Percentiles rank a stretch among this genome's conserved stretches.
phyloP scores from a whole-genome alignment of 139 green algal genomes.

The Tetradesmus obliquus region DNA sequence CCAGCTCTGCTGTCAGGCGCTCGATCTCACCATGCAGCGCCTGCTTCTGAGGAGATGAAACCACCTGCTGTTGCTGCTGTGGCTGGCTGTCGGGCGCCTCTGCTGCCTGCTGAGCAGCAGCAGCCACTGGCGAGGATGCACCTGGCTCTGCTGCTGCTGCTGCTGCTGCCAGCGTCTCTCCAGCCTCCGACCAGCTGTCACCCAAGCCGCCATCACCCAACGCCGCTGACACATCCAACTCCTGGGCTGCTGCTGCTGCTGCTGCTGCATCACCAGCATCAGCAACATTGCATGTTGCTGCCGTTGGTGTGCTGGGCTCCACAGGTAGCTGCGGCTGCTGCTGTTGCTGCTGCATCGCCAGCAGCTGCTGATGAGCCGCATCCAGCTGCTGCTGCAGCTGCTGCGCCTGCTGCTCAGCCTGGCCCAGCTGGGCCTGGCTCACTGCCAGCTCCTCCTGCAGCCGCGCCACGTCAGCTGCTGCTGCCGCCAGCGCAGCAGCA shows the following conservation, averaged over 20 bases:
- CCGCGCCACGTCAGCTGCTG: background rate
- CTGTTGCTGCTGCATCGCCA: conserved; percentile 10
- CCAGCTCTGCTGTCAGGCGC: conserved; percentile 5
- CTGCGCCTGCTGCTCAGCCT: background rate
- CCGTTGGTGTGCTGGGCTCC: background rate
- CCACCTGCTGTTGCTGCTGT: background rate
- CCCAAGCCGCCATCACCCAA: background rate
- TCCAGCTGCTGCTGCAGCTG: conserved; percentile 19
- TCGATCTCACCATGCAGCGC: background rate
- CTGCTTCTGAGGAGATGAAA: background rate
- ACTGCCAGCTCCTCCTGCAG: background rate
- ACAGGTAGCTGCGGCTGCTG: background rate
- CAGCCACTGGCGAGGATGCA: background rate
- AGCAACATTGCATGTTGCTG: conserved; percentile 3
- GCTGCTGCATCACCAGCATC: background rate
- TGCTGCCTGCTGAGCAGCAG: background rate
- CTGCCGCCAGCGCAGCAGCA: background rate
- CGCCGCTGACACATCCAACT: background rate
- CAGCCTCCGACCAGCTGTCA: background rate
- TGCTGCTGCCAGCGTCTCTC: background rate
- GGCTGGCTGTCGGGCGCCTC: background rate
- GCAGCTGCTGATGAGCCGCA: background rate
- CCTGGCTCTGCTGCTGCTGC: background rate
- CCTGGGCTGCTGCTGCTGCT: background rate
- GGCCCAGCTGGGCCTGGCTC: background rate